Base-by-base conservation (phyloP, 2,329 filamentous ascomycete species). In the Cladophialophora yegresii region DNA sequence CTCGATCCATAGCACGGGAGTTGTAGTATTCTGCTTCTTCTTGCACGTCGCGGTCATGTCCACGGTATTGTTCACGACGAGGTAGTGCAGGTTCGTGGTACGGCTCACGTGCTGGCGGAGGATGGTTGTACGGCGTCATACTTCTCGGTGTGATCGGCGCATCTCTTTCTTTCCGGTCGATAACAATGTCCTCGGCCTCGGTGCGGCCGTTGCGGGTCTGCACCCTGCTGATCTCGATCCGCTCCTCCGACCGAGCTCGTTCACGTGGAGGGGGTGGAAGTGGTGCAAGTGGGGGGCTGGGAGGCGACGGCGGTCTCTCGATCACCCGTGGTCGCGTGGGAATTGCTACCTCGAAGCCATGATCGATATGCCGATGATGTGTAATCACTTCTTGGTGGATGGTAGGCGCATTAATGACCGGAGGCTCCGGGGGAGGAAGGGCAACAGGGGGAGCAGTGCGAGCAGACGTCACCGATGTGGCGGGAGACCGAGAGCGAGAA, bases 361-460 rank as follows among this genome's bases (percentile, higher is more conserved):
- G 91, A 73, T 96, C 90, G 71, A 96, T 89, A 73, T 93, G 90
- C 63, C 88, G 85, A 75, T 95, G 93, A 77, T 95, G 91, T 0
- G 91, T 96, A 69, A 96, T 93, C 64, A 96, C 87, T 74, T 96
- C 91, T 73, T 93, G 87, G 77, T 93, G 90, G 71, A 96, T 91
- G 0, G 89, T 89, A 36, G 92, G 92, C 22, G 88, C 87, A 49
- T 87, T 84, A 71, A 95, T 88, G 51, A 89, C 83, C 68, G 84
- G 83, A 32, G 86, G 87, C 51, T 84, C 82, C 8, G 79, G 77
- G 54, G 78, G 75, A 55, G 85, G 85, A 22, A 84, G 83, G 51
- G 85, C 84, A 22, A 84, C 83, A 3, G 83, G 36, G 16, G 36
- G 81, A 22, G 58, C 62, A 22, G 82, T 75, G 16, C 80, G 81